Conservation (phyloP, 805 yeast genomes). For the Blastobotrys muscicola region DNA sequence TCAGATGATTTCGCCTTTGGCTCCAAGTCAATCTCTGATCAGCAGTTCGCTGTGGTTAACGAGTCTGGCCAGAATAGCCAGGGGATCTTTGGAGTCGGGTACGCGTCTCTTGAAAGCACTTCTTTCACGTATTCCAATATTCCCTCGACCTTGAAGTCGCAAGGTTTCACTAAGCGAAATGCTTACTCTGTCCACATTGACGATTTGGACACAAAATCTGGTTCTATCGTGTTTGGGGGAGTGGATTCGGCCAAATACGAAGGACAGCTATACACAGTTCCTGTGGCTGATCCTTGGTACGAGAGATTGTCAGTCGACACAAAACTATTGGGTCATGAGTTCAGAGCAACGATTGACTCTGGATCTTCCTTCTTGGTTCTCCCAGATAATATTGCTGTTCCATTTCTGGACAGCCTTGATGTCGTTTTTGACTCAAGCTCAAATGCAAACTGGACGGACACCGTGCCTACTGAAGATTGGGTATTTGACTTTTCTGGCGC, state of each 20-base stretch:
- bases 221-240: slow-evolving; percentile 11
- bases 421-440: not conserved
- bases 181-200: slow-evolving; percentile 38
- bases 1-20: too few relatives aligned
- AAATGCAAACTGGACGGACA: slow-evolving; percentile 1
- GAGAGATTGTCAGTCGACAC: slow-evolving; percentile 2
- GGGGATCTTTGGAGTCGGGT: slow-evolving; percentile 24
- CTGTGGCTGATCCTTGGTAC: slow-evolving; percentile 30
- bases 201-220: slow-evolving; percentile 17
- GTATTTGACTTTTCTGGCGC: slow-evolving; percentile 21
- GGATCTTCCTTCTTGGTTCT: slow-evolving; percentile 42
- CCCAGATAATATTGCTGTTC: slow-evolving; percentile 24
- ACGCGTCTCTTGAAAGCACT: slow-evolving; percentile 9
- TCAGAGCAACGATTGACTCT: slow-evolving; percentile 34
- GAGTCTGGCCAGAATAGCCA: not conserved
- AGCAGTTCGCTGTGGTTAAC: slow-evolving; percentile 68
- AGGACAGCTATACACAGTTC: slow-evolving; percentile 20
- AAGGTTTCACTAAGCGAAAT: slow-evolving; percentile 30
- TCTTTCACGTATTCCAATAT: slow-evolving; percentile 41
- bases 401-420: slow-evolving; percentile 1
- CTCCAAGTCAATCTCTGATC: slow-evolving; percentile 14
- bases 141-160: slow-evolving; percentile 42
- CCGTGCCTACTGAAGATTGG: not conserved
- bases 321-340: not conserved
- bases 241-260: slow-evolving; percentile 11